Evolutionary conservation across 2,329 filamentous ascomycete species (phyloP).

Genomic region (Pseudogymnoascus sp.): DNA sequence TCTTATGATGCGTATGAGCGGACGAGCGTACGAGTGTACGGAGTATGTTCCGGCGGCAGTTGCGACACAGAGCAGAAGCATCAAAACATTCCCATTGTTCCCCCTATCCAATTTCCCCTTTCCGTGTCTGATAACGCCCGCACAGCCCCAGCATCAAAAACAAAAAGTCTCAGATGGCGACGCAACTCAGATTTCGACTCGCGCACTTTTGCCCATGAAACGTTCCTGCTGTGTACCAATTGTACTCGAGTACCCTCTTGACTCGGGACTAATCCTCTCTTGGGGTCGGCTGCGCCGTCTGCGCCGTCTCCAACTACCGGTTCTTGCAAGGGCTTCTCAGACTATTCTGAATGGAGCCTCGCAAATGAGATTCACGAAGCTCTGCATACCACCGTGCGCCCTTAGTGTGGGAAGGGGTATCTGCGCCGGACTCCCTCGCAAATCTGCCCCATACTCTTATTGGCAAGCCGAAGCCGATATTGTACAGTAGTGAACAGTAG

Average conservation of each 20-base stretch:
- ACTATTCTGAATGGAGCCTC: conserved; percentile 5
- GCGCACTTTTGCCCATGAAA: background rate
- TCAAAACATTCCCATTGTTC: conserved; percentile 5
- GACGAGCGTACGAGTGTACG: background rate
- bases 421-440: background rate
- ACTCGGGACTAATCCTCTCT: background rate
- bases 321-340: conserved; percentile 4
- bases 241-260: background rate
- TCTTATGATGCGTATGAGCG: background rate
- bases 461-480: background rate
- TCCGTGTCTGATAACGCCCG: conserved; percentile 1
- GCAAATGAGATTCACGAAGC: conserved; percentile 7
- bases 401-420: background rate
- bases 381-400: conserved; percentile 2
- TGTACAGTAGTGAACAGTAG: background rate
- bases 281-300: background rate
- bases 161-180: background rate
- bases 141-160: background rate
- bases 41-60: background rate
- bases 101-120: conserved; percentile 8
- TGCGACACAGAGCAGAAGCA: background rate
- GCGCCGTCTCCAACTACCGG: conserved; percentile 1
- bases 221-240: background rate
- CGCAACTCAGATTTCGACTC: conserved; percentile 4
- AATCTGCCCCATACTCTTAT: conserved; percentile 6